A percentile compares a stretch with the other conserved stretches of the same genome.
These are phyloP conservation scores for Asterella californica DNA, from an alignment of 225 moss, liverwort and hornwort species.

Conservation along the genomic window DNA sequence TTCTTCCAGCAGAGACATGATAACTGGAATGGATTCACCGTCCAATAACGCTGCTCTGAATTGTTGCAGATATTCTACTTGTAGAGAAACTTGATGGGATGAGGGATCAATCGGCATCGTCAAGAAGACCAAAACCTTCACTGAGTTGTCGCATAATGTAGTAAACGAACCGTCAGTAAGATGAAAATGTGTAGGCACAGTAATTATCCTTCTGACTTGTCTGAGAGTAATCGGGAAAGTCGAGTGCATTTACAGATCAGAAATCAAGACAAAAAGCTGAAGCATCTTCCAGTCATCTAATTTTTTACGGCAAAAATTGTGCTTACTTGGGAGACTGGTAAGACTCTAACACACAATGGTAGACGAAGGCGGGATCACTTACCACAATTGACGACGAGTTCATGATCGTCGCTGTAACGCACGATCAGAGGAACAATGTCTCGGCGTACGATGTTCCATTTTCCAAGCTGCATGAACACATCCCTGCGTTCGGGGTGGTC, in stretches of 20 bases:
- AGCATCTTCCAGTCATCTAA: no score
- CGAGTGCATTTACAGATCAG: not conserved
- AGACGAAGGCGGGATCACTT: not conserved
- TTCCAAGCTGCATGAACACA: constrained; percentile 85
- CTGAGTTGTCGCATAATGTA: constrained; percentile 37
- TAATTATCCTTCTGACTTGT: no score
- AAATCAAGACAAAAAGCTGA: not conserved
- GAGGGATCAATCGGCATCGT: constrained; percentile 83
- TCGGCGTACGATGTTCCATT: constrained; percentile 88
- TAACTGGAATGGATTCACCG: constrained; percentile 78
- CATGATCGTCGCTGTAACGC: constrained; percentile 61
- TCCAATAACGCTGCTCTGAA: constrained; percentile 81
- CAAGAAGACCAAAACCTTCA: constrained; percentile 90
- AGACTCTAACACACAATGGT: not conserved
- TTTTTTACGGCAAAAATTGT: not conserved
- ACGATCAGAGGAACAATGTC: constrained; percentile 75
- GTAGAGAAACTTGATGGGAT: constrained; percentile 57
- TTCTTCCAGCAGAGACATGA: constrained; percentile 78
- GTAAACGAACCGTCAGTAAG: no score
- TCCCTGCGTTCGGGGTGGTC: constrained; percentile 65
- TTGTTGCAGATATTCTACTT: constrained; percentile 68
- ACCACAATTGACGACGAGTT: constrained; percentile 87
- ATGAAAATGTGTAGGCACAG: no score
- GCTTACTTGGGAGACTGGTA: not conserved
- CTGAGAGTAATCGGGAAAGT: no score